Conservation (phyloP, 192 early-diverging fungal genomes). For the Rhizophagus sp. region DNA sequence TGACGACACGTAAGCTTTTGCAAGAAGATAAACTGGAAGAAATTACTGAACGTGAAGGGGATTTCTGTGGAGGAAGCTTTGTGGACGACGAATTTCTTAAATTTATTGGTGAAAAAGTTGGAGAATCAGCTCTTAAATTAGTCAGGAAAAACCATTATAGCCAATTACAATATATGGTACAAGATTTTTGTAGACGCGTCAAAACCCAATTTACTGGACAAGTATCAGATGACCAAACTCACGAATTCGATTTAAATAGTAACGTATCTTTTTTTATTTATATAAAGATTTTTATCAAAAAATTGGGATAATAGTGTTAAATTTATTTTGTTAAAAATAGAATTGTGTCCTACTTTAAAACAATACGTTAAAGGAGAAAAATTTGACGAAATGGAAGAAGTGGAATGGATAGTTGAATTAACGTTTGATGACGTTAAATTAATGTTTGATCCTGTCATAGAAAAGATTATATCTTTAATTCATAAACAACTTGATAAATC, state of each 20-base stretch:
- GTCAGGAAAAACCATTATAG: constrained; percentile 5
- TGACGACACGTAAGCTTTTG: constrained; percentile 35
- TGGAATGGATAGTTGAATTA: constrained; percentile 41
- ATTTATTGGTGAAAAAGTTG: constrained; percentile 16
- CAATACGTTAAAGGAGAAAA: not conserved
- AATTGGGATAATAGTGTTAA: no score
- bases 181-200: not conserved
- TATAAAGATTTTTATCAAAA: not conserved
- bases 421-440: constrained; percentile 47
- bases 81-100: constrained; percentile 23
- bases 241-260: not conserved
- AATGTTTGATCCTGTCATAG: constrained; percentile 59
- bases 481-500: constrained; percentile 48
- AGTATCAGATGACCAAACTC: not conserved
- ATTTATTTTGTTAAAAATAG: not conserved
- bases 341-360: not conserved
- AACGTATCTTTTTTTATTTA: not conserved
- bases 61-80: constrained; percentile 12
- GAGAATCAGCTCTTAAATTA: not conserved
- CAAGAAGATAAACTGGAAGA: not conserved
- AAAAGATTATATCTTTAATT: constrained; percentile 51
- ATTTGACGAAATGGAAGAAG: constrained; percentile 40
- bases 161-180: constrained; percentile 20
- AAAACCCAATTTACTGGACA: constrained; percentile 1
- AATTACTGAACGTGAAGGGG: constrained; percentile 4